Base-by-base conservation (phyloP, 306 rosid species). In the Fragaria iinumae region DNA sequence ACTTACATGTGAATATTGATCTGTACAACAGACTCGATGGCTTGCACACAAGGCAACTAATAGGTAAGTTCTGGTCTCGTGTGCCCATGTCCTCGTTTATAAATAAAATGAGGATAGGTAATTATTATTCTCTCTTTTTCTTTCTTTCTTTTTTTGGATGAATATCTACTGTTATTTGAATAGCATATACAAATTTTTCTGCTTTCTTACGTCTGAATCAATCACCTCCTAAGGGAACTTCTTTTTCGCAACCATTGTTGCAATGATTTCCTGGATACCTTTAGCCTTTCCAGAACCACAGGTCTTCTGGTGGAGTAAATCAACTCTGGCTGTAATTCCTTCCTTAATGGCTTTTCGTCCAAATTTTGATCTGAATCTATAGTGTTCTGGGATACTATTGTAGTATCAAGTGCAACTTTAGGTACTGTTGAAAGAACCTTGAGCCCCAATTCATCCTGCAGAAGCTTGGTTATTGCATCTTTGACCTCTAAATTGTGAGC, bases 261-360 rank as follows among this genome's bases (percentile, higher is more conserved):
- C 81, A 95, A 75, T 5, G 97, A 92, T 76, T 84, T 85, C 84
- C 77, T 90, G 48, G 97, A 86, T 88, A 92, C 90, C 84, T 80
- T 88, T 71, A 95, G 77, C 84, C 96, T 90, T 67, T 90, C 90
- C 56, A 92, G 69, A 83, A 81, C 80, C 63, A 83, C 87, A 18
- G 99, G 99, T 77, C 90, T 90, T 85, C 97, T 86, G 23, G 95
- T 86, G 41, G 85, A 83, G 83, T 77, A 77, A 59, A 36, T 77
- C 78, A 68, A 65, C 84, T 72, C 69, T 21, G 79, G n/a, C 53
- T 79, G 59, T 62, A 57, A 72, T 27, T 81, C 82, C 18, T 74
- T 76, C 56, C 84, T 82, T 74, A 23, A n/a, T 32, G 21, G 69
- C 76, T 48, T 63, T 16, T 82, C 88, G 62, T 85, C 84, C n/a